Conservation (phyloP, 1,284 basidiomycete genomes). For the Flammula alnicola region DNA sequence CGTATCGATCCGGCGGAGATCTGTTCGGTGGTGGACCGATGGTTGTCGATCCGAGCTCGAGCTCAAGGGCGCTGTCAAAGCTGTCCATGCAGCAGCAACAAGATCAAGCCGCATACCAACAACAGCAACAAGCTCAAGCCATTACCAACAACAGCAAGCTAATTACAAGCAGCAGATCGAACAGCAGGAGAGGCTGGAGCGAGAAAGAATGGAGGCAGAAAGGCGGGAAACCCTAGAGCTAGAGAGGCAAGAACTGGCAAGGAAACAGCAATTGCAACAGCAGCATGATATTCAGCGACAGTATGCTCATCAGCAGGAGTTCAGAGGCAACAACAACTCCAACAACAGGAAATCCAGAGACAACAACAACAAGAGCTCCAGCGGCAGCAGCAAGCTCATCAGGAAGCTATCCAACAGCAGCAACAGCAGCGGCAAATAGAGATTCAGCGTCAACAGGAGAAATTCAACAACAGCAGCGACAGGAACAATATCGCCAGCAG, state of each 20-base stretch:
- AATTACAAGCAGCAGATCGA: conserved; percentile 24
- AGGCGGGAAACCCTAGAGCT: conserved; percentile 23
- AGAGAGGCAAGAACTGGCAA: conserved; percentile 32
- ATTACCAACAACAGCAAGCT: conserved; percentile 30
- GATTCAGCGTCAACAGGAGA: conserved; percentile 18
- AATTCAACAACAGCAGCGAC: conserved; percentile 23
- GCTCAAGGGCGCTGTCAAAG: conserved; percentile 10
- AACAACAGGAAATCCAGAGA: conserved; percentile 11
- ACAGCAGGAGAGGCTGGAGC: conserved; percentile 23
- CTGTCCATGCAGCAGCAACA: conserved; percentile 21
- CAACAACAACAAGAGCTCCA: conserved; percentile 21
- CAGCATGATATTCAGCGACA: conserved; percentile 21
- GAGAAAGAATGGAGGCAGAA: conserved; percentile 25
- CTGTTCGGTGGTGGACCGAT: conserved; percentile 33
- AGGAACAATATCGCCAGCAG: conserved; percentile 26
- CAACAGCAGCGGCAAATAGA: conserved; percentile 22
- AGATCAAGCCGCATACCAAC: conserved; percentile 25
- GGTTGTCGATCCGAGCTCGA: conserved; percentile 26
- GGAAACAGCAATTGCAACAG: conserved; percentile 19
- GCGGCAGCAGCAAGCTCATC: conserved; percentile 27
- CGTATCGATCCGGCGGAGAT: conserved; percentile 43
- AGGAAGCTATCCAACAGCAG: conserved; percentile 23
- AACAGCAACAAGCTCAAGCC: conserved; percentile 29
- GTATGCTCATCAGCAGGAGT: conserved; percentile 17
- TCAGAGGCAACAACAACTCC: conserved; percentile 19